These are phyloP conservation scores for Saccharomyces jurei DNA, from an alignment of 805 yeast genomes.

Conservation along the genomic window DNA sequence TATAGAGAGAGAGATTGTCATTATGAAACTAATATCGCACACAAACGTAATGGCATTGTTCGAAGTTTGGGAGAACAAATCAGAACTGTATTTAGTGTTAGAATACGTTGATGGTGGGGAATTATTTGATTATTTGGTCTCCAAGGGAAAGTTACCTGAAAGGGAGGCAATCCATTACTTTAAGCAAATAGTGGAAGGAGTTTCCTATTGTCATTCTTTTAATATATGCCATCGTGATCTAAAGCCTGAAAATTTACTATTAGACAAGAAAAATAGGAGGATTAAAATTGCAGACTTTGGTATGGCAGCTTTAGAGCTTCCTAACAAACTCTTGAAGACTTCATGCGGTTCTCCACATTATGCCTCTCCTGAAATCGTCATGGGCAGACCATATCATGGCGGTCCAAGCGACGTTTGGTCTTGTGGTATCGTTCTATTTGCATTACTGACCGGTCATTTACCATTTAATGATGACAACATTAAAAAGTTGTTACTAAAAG, in stretches of 20 bases:
- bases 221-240: slow-evolving; percentile 78
- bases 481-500: slow-evolving; percentile 60
- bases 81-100: slow-evolving; percentile 70
- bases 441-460: slow-evolving; percentile 68
- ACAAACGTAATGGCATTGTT: slow-evolving; percentile 88
- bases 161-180: slow-evolving; percentile 69
- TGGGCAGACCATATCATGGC: slow-evolving; percentile 72
- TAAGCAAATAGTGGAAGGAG: slow-evolving; percentile 69
- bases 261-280: slow-evolving; percentile 53
- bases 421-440: slow-evolving; percentile 76
- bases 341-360: slow-evolving; percentile 86
- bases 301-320: slow-evolving; percentile 78
- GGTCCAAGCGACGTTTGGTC: slow-evolving; percentile 86
- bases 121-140: slow-evolving; percentile 63
- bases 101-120: slow-evolving; percentile 90
- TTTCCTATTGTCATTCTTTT: slow-evolving; percentile 71
- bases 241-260: slow-evolving; percentile 69
- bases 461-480: slow-evolving; percentile 82
- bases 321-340: slow-evolving; percentile 63
- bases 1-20: slow-evolving; percentile 92
- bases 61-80: slow-evolving; percentile 97
- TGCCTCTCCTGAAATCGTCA: slow-evolving; percentile 81
- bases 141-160: slow-evolving; percentile 62
- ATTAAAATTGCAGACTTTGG: slow-evolving; percentile 83
- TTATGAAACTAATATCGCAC: slow-evolving; percentile 91